Evolutionary conservation across 116 monocot species (phyloP).

Genomic region (Cymodocea nodosa): DNA sequence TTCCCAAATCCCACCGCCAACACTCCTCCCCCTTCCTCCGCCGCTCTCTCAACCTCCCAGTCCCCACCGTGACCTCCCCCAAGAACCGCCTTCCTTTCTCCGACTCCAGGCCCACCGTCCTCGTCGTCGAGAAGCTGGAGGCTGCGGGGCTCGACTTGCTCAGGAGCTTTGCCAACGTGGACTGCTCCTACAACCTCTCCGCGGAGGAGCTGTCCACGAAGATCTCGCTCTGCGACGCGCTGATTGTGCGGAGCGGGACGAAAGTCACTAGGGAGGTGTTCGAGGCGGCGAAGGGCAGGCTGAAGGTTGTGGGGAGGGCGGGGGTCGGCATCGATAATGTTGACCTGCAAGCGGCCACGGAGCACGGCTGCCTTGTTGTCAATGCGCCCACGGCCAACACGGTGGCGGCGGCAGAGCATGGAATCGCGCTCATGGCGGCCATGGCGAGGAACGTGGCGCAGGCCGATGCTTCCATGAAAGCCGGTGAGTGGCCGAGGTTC

Average conservation of each 20-base stretch:
- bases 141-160: conserved; percentile 49
- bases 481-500: conserved; percentile 21
- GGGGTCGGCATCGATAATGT: conserved; percentile 83
- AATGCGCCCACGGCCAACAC: conserved; percentile 75
- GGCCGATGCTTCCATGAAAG: conserved; percentile 55
- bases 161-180: conserved; percentile 39
- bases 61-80: background rate
- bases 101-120: conserved; percentile 39
- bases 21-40: background rate
- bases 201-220: conserved; percentile 55
- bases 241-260: conserved; percentile 67
- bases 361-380: conserved; percentile 46
- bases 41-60: background rate
- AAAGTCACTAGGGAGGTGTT: conserved; percentile 69
- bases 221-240: conserved; percentile 6
- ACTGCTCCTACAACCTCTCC: conserved; percentile 53
- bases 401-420: conserved; percentile 70
- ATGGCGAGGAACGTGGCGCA: conserved; percentile 63
- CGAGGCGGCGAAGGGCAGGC: conserved; percentile 46
- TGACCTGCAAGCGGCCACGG: conserved; percentile 22
- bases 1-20: background rate
- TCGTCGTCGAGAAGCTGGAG: conserved; percentile 62
- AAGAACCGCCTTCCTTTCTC: background rate
- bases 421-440: conserved; percentile 45
- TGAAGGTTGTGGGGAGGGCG: conserved; percentile 67